A percentile compares a stretch with the other conserved stretches of the same genome.
Evolutionary conservation across 1,284 basidiomycete genomes (phyloP).

Genomic region (Naganishia cerealis): DNA sequence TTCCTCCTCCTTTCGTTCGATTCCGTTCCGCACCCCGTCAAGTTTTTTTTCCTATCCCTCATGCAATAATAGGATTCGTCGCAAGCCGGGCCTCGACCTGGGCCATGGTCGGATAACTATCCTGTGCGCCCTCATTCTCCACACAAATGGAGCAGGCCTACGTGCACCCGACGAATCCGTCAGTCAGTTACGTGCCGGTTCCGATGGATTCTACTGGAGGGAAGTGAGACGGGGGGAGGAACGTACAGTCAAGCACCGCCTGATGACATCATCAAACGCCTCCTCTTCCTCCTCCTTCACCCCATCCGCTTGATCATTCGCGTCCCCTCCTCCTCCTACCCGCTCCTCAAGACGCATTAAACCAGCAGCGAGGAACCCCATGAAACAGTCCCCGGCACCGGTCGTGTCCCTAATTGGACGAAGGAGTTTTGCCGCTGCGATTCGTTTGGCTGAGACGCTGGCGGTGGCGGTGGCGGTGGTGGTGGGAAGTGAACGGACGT

Average conservation of each 20-base stretch:
- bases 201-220: neutral
- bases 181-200: neutral
- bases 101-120: slow-evolving; percentile 37
- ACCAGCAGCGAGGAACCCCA: slow-evolving; percentile 52
- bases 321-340: no score
- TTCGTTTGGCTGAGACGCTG: slow-evolving; percentile 35
- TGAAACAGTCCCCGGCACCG: slow-evolving; percentile 55
- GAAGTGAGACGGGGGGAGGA: neutral
- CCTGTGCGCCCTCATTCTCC: slow-evolving; percentile 49
- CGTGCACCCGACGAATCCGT: neutral
- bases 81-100: slow-evolving; percentile 25
- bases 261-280: slow-evolving; percentile 40
- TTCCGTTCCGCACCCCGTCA: no score
- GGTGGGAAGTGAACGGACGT: slow-evolving; percentile 34
- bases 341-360: slow-evolving; percentile 41
- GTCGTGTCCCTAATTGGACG: slow-evolving; percentile 51
- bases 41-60: no score
- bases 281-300: slow-evolving; percentile 19
- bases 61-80: slow-evolving; percentile 10
- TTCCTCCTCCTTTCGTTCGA: no score
- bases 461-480: neutral
- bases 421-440: slow-evolving; percentile 44
- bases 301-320: no score
- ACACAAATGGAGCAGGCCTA: slow-evolving; percentile 51
- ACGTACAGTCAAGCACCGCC: slow-evolving; percentile 46